phyloP scores from a whole-genome alignment of 768 basidiomycete species.

The Asterophora parasitica region DNA sequence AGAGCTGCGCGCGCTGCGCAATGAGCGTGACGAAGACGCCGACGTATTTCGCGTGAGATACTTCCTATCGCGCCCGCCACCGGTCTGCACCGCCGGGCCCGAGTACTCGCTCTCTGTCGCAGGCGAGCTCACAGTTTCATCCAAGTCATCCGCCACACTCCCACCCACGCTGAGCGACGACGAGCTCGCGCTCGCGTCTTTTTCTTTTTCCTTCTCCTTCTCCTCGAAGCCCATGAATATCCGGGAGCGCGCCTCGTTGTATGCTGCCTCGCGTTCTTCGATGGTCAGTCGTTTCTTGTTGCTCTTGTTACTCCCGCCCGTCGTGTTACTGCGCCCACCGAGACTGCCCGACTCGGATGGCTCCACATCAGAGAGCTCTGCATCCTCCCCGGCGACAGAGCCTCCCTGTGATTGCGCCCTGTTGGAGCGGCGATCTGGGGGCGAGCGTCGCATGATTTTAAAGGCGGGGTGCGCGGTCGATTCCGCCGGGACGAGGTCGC shows the following conservation, averaged over 20 bases:
- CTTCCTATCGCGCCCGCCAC: conserved; percentile 59
- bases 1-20: conserved; percentile 62
- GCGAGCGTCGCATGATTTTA: conserved; percentile 79
- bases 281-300: conserved; percentile 74
- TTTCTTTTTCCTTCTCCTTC: conserved; percentile 65
- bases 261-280: conserved; percentile 85
- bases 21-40: conserved; percentile 54
- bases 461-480: conserved; percentile 68
- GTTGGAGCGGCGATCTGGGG: conserved; percentile 42
- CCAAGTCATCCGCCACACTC: conserved; percentile 60
- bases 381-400: conserved; percentile 72
- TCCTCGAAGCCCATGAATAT: conserved; percentile 85
- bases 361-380: conserved; percentile 72
- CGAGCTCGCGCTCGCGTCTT: conserved; percentile 71
- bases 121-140: conserved; percentile 66
- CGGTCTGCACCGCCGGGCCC: conserved; percentile 37
- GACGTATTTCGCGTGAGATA: conserved; percentile 40
- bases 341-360: conserved; percentile 78
- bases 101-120: conserved; percentile 85
- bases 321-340: conserved; percentile 62
- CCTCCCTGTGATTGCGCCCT: conserved; percentile 67
- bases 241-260: conserved; percentile 78
- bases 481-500: conserved; percentile 76
- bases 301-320: conserved; percentile 58
- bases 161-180: conserved; percentile 66